These are phyloP conservation scores for Chondrostereum purpureum DNA, from an alignment of 1,284 basidiomycete genomes.

Conservation along the genomic window DNA sequence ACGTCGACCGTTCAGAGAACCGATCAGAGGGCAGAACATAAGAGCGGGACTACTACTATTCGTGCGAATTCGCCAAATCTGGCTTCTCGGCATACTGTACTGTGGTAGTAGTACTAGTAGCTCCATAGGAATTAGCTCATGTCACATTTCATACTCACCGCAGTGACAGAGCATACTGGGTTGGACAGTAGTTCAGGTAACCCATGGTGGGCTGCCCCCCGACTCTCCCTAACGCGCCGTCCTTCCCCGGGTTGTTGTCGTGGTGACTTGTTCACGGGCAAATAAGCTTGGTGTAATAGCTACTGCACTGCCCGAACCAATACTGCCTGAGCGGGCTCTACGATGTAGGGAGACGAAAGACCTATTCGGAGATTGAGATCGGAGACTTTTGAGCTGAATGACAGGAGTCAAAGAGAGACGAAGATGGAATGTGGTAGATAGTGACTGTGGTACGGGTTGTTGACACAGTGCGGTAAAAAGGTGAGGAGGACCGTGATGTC, in stretches of 20 bases:
- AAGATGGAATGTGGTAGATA: slow-evolving; percentile 68
- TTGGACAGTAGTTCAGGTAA: no score
- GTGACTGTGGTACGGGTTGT: slow-evolving; percentile 49
- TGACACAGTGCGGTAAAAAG: slow-evolving; percentile 45
- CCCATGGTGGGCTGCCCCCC: no score
- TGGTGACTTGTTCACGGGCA: slow-evolving; percentile 1
- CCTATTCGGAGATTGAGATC: slow-evolving; percentile 13
- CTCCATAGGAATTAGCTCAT: no score
- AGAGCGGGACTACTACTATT: no score
- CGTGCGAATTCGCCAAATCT: no score
- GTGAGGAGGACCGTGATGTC: slow-evolving; percentile 33
- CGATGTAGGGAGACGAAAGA: background rate
- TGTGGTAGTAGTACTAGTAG: no score
- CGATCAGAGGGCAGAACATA: no score
- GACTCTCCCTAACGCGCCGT: no score
- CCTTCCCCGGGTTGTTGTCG: slow-evolving; percentile 1
- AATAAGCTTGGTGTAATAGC: slow-evolving; percentile 6
- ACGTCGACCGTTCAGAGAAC: no score
- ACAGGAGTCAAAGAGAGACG: slow-evolving; percentile 50
- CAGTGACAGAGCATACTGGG: no score
- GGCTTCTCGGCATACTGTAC: no score
- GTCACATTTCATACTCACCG: no score
- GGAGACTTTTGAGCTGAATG: slow-evolving; percentile 56
- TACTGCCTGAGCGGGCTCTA: slow-evolving; percentile 1
- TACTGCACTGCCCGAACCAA: slow-evolving; percentile 8